phyloP scores from a whole-genome alignment of 169 alveolate species.

The Pseudocohnilembus persalinus region DNA sequence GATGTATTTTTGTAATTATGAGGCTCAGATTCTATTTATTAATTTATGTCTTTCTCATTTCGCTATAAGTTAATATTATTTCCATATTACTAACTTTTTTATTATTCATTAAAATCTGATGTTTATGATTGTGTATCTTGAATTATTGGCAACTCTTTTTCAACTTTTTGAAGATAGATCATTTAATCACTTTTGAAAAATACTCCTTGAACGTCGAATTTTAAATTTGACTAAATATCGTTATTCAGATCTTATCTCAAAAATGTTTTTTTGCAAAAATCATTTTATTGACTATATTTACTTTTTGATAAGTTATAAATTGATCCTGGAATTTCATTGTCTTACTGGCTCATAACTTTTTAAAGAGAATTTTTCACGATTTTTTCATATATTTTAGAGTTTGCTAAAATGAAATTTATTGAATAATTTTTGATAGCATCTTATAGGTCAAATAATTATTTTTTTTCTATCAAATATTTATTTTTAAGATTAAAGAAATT shows the following conservation, averaged over 20 bases:
- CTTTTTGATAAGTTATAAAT: not conserved
- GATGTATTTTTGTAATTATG: not conserved
- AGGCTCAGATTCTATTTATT: not conserved
- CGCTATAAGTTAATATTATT: no score
- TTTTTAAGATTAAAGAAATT: no score
- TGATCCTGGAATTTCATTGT: not conserved
- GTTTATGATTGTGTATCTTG: not conserved
- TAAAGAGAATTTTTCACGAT: not conserved
- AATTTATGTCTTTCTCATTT: not conserved
- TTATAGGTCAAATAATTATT: not conserved
- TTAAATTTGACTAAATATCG: no score
- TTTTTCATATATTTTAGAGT: not conserved
- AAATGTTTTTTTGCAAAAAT: not conserved
- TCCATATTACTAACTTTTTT: no score
- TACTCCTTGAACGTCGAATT: no score
- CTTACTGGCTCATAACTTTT: not conserved
- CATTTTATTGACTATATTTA: not conserved
- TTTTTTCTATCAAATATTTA: no score
- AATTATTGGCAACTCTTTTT: not conserved
- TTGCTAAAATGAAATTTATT: not conserved
- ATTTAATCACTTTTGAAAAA: no score
- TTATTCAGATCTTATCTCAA: no score
- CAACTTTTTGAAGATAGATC: no score
- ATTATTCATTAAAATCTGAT: no score
- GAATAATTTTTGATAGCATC: not conserved